Evolutionary conservation across 2,329 filamentous ascomycete genomes (phyloP), one percentile per base, ranked within the genome.

Genomic region (Coniochaeta sp.): DNA sequence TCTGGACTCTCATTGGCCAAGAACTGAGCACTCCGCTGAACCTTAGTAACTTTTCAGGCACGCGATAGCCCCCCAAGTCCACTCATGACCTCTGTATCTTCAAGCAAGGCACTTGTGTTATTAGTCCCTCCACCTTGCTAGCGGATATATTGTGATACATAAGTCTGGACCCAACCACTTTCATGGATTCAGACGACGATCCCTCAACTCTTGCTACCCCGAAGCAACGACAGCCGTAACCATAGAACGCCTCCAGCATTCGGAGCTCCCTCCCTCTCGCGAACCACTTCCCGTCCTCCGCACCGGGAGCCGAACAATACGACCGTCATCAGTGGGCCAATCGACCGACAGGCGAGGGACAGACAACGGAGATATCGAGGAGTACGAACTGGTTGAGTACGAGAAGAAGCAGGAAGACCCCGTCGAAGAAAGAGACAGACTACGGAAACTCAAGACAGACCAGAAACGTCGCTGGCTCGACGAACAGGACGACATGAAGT

Each of bases 401-500:
- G 56, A 60, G 32, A 48, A 31, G 45, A 48, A 12, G 26, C 61
- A 63, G 38, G 61, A 67, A 48, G 58, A 62, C 49, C 56, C 58
- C 49, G 63, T 63, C 38, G 58, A 62, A 49, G 57, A 64, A 53
- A 26, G 46, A 18, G 20, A 48, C 30, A n/a, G 24, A 27, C 45
- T 53, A 64, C 67, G 28, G 63, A 62, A 50, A 65, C 60, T 65
- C 18, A 84, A 80, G 68, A 72, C 77, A 63, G 70, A 71, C 59
- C 74, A 78, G 67, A 91, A 91, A 75, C 79, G 82, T 67, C 74
- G 75, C 64, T 81, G 81, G 77, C 83, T 91, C 62, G 81, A 88
- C 61, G 76, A 85, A 61, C 81, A 77, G 59, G 85, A 87, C 83
- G 89, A 90, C 66, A 99, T 99, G 94, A 97, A 97, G 85, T 99